Conservation (phyloP, 768 basidiomycete genomes). For the Macrolepiota albuminosa region DNA sequence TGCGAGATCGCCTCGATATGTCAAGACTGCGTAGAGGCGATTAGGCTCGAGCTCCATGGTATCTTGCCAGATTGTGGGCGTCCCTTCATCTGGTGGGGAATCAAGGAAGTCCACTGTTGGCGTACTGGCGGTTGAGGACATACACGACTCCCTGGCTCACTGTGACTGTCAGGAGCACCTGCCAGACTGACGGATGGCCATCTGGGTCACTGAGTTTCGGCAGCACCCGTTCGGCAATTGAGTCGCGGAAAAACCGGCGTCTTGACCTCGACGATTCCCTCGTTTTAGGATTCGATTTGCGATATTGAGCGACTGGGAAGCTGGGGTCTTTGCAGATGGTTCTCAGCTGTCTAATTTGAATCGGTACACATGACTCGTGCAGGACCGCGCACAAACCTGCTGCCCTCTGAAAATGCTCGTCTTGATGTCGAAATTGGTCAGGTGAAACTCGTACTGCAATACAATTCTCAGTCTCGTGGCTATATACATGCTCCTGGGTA, state of each 20-base stretch:
- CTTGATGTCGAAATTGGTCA: background rate
- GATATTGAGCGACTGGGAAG: background rate
- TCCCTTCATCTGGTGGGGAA: background rate
- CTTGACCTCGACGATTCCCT: background rate
- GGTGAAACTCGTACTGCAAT: background rate
- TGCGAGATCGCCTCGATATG: conserved; percentile 41
- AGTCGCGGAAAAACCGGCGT: background rate
- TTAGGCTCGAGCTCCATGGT: conserved; percentile 31
- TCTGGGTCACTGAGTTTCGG: background rate
- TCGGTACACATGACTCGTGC: background rate
- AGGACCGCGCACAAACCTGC: background rate
- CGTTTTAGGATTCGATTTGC: background rate
- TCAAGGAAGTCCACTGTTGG: conserved; percentile 1
- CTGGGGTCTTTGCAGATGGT: background rate
- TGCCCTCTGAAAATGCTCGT: background rate
- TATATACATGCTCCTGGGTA: background rate
- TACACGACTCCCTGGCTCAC: background rate
- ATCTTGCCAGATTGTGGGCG: background rate
- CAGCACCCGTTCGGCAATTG: background rate
- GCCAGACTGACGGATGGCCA: background rate
- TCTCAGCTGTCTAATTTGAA: background rate
- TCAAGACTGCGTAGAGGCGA: conserved; percentile 40
- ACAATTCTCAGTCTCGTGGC: background rate
- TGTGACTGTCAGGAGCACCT: conserved; percentile 1
- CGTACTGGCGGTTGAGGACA: conserved; percentile 1